Conservation (phyloP, 2,329 filamentous ascomycete genomes). For the Botryotinia narcissicola region DNA sequence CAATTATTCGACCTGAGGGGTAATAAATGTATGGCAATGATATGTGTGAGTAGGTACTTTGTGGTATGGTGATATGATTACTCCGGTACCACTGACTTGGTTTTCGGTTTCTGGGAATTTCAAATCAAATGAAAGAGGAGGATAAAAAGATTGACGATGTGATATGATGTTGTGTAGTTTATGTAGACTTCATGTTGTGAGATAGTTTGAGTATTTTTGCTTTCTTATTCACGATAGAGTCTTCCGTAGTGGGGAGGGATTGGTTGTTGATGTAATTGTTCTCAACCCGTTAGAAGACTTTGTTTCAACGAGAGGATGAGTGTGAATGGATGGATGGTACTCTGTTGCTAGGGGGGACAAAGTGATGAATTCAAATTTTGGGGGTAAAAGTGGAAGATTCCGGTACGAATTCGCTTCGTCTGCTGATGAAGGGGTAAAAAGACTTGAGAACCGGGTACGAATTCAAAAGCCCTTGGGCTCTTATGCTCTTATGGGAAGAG, state of each 20-base stretch:
- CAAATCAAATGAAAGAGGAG: conserved; percentile 7
- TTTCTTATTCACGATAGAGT: not conserved
- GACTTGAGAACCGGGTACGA: not conserved
- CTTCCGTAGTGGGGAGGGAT: not conserved
- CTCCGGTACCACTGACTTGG: conserved; percentile 17
- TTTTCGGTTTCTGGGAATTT: conserved; percentile 7
- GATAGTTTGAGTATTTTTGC: not conserved
- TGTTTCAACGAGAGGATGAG: not conserved
- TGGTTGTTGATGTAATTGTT: not conserved
- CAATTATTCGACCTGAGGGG: not conserved
- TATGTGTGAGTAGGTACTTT: not conserved
- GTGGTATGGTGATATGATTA: not conserved
- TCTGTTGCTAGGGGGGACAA: conserved; percentile 13
- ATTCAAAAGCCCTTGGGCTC: conserved; percentile 18
- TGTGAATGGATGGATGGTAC: conserved; percentile 14
- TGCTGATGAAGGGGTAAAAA: conserved; percentile 19
- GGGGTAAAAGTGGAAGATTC: conserved; percentile 5
- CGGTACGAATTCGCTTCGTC: conserved; percentile 9
- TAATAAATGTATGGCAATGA: not conserved
- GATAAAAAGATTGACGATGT: not conserved
- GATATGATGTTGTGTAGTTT: conserved; percentile 14
- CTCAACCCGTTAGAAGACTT: not conserved
- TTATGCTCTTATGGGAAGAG: not conserved
- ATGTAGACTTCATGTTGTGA: conserved; percentile 11
- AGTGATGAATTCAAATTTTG: not conserved